Conservation (phyloP, 768 basidiomycete species). For the Tremella yokohamensis region DNA sequence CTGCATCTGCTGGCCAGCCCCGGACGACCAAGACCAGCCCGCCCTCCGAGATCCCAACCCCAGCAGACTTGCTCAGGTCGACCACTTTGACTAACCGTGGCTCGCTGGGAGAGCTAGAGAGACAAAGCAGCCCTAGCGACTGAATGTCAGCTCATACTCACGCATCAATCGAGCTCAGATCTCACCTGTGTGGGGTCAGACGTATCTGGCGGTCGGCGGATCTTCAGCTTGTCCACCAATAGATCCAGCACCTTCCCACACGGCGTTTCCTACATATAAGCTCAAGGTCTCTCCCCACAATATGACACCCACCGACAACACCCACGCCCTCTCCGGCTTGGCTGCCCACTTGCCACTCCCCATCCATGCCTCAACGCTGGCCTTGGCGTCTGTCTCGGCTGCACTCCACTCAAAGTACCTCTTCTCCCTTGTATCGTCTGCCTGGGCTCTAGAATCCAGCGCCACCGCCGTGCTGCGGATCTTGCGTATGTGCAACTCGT, state of each 20-base stretch:
- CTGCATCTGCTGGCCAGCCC: not conserved
- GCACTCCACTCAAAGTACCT: conserved; percentile 36
- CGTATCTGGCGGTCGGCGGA: conserved; percentile 8
- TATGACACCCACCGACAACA: conserved; percentile 18
- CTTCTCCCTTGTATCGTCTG: conserved; percentile 10
- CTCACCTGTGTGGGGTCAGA: conserved; percentile 24
- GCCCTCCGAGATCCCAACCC: conserved; percentile 22
- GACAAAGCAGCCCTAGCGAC: conserved; percentile 2
- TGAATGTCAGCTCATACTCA: too few species aligned
- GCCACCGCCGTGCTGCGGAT: conserved; percentile 22
- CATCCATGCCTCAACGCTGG: conserved; percentile 12
- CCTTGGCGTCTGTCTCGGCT: conserved; percentile 1
- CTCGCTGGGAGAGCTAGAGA: conserved; percentile 3
- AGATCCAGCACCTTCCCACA: conserved; percentile 35
- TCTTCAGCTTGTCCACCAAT: conserved; percentile 14
- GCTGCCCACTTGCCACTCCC: conserved; percentile 21
- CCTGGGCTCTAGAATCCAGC: conserved; percentile 2
- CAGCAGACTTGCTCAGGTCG: conserved; percentile 18
- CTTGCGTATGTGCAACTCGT: conserved; percentile 38
- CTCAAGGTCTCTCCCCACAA: not conserved
- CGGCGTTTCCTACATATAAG: conserved; percentile 24
- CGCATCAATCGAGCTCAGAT: too few species aligned
- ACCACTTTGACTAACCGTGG: conserved; percentile 3
- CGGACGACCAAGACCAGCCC: conserved; percentile 15
- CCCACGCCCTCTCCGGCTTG: conserved; percentile 31